Evolutionary conservation across 495 filamentous ascomycete species (phyloP).

Genomic region (Talaromyces nanjingensis): DNA sequence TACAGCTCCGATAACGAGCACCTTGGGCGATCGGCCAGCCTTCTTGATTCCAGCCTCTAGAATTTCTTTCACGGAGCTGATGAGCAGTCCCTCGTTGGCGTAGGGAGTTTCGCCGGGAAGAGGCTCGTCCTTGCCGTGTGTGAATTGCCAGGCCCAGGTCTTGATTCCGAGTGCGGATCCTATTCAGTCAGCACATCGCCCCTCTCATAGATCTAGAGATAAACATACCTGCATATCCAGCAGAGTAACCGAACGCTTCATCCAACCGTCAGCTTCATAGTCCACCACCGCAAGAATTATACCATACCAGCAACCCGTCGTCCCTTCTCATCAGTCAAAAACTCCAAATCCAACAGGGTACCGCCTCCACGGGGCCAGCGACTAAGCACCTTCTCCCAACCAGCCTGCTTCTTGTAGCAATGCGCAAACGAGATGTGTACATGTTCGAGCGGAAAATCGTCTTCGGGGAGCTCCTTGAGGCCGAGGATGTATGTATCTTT

Average conservation of each 20-base stretch:
- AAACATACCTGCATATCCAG: conserved; percentile 62
- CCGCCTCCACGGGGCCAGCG: conserved; percentile 79
- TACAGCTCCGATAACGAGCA: conserved; percentile 55
- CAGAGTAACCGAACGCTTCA: conserved; percentile 62
- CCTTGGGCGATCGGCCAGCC: conserved; percentile 41
- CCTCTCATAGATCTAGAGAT: not conserved
- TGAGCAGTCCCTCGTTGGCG: conserved; percentile 66
- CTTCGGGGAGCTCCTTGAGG: conserved; percentile 89
- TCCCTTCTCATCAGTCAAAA: conserved; percentile 72
- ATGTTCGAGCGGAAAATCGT: conserved; percentile 81
- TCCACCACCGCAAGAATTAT: not conserved
- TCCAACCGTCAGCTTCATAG: not conserved
- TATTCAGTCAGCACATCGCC: conserved; percentile 2
- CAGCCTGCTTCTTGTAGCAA: conserved; percentile 81
- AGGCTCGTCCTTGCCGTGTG: conserved; percentile 52
- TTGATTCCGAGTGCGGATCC: conserved; percentile 68
- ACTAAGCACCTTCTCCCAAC: conserved; percentile 75
- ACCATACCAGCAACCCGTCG: conserved; percentile 61
- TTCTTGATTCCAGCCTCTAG: conserved; percentile 52
- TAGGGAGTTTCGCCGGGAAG: conserved; percentile 68
- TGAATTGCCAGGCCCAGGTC: conserved; percentile 85
- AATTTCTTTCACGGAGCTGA: conserved; percentile 64
- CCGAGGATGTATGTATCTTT: conserved; percentile 79
- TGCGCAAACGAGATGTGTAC: conserved; percentile 79
- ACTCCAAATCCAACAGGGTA: conserved; percentile 83